Percentiles rank a stretch among this genome's conserved stretches.
phyloP scores from a whole-genome alignment of 768 basidiomycete species.

The Mrakia frigida region DNA sequence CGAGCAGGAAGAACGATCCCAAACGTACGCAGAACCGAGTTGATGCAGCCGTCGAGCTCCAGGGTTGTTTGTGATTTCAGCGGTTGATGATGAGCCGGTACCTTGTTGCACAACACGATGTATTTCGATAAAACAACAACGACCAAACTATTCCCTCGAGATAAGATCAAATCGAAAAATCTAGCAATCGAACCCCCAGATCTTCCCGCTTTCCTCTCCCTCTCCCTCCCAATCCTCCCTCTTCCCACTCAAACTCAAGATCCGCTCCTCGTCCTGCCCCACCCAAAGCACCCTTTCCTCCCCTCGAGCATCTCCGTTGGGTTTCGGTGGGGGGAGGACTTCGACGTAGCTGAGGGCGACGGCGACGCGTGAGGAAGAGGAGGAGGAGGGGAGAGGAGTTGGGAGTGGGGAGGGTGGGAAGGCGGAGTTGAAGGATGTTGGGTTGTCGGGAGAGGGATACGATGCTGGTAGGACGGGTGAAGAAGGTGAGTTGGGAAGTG shows the following conservation, averaged over 20 bases:
- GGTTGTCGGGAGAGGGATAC: not conserved
- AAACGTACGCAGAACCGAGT: conserved; percentile 49
- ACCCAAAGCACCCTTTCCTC: conserved; percentile 8
- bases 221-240: not conserved
- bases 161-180: too few relatives aligned
- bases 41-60: conserved; percentile 96
- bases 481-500: not conserved
- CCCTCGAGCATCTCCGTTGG: not conserved
- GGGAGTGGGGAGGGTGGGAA: not conserved
- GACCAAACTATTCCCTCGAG: too few relatives aligned
- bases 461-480: not conserved
- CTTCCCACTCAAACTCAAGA: conserved; percentile 15
- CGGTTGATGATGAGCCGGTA: too few relatives aligned
- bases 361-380: not conserved
- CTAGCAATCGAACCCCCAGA: conserved; percentile 28
- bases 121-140: too few relatives aligned
- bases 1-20: not conserved
- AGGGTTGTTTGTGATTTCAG: conserved; percentile 88
- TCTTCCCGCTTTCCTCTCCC: not conserved
- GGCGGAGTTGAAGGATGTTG: not conserved
- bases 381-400: not conserved
- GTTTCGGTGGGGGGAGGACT: conserved; percentile 1
- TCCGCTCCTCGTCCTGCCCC: conserved; percentile 21
- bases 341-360: not conserved
- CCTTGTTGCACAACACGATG: too few relatives aligned